phyloP scores from a whole-genome alignment of 1,284 basidiomycete genomes.

The Trichosporon asahii region DNA sequence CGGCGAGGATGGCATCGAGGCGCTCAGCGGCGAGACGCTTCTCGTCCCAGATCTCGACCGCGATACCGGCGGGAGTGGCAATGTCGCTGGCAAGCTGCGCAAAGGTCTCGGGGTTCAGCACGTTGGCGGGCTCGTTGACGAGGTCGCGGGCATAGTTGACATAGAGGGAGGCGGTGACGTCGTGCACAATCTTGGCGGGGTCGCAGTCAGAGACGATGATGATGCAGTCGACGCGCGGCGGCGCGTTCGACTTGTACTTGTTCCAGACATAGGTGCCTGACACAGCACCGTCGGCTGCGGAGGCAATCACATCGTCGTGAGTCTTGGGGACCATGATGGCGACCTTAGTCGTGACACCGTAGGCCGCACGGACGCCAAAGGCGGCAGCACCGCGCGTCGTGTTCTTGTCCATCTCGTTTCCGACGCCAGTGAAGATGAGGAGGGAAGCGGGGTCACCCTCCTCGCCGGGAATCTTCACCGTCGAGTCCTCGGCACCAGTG shows the following conservation, averaged over 20 bases:
- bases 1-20: constrained; percentile 5
- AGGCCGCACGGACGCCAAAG: constrained; percentile 1
- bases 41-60: constrained; percentile 18
- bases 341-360: constrained; percentile 1
- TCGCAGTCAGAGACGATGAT: not conserved
- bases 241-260: not conserved
- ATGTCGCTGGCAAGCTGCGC: constrained; percentile 2
- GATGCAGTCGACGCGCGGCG: not conserved
- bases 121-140: constrained; percentile 12
- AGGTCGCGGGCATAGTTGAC: constrained; percentile 15
- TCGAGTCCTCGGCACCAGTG: not conserved
- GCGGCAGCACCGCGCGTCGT: constrained; percentile 11
- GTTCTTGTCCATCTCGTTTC: constrained; percentile 9
- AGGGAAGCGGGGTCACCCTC: constrained; percentile 1
- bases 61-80: not conserved
- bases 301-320: not conserved
- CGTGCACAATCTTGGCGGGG: not conserved
- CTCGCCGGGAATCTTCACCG: not conserved
- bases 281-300: constrained; percentile 7
- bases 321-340: constrained; percentile 5
- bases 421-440: constrained; percentile 9
- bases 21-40: constrained; percentile 5
- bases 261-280: not conserved
- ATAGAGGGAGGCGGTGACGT: constrained; percentile 2
- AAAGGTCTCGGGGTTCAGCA: constrained; percentile 13